Percentiles rank a stretch among this genome's conserved stretches.
phyloP scores from a whole-genome alignment of 257 asterid genomes.

The Solanum appendiculatum region DNA sequence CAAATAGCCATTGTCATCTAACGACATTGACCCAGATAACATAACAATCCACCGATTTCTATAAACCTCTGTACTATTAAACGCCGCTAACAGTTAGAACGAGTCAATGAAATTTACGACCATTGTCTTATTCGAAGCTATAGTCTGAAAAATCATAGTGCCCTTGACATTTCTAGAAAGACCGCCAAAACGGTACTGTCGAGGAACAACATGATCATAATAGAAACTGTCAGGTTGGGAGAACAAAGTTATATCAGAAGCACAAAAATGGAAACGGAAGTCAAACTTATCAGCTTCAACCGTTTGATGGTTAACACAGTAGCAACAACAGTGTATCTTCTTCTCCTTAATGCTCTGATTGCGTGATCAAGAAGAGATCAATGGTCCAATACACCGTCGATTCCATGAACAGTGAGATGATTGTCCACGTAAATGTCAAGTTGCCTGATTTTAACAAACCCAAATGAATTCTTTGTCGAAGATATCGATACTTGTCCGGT shows the following conservation, averaged over 20 bases:
- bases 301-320: constrained; percentile 33
- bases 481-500: no score
- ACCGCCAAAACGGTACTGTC: constrained; percentile 26
- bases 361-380: constrained; percentile 33
- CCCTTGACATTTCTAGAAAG: constrained; percentile 7
- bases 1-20: constrained; percentile 29
- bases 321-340: constrained; percentile 45
- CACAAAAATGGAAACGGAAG: constrained; percentile 28
- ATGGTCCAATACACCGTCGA: neutral
- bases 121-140: constrained; percentile 37
- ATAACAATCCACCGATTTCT: no score
- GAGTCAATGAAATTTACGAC: constrained; percentile 15
- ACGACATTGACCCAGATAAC: neutral
- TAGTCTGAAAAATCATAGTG: constrained; percentile 17
- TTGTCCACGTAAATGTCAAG: no score
- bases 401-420: no score
- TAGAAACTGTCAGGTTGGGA: constrained; percentile 13
- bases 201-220: constrained; percentile 49
- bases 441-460: no score
- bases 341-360: constrained; percentile 31
- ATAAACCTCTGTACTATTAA: constrained; percentile 13
- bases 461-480: no score
- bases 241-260: constrained; percentile 15
- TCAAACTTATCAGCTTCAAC: constrained; percentile 18
- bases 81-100: constrained; percentile 37